Evolutionary conservation across 148 eudicot genomes (phyloP).

Genomic region (Polygonum maritimum): DNA sequence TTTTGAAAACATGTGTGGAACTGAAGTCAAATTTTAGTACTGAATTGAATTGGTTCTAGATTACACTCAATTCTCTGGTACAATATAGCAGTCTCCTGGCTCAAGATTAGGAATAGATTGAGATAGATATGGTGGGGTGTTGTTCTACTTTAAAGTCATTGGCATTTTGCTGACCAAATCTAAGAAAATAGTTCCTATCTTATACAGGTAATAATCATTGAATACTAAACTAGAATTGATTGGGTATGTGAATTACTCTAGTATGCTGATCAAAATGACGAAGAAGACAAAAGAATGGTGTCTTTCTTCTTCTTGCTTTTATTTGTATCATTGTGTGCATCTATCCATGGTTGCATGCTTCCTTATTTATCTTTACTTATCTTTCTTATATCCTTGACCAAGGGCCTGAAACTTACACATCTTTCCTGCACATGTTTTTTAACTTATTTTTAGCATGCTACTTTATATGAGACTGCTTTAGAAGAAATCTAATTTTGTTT

Average conservation of each 20-base stretch:
- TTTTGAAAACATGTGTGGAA: neutral
- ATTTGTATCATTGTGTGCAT: neutral
- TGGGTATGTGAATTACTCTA: neutral
- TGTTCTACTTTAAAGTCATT: neutral
- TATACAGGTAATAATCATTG: neutral
- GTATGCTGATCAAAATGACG: neutral
- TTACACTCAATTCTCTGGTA: neutral
- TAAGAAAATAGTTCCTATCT: neutral
- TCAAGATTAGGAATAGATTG: neutral
- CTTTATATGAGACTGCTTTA: neutral
- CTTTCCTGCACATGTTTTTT: neutral
- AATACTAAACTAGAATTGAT: neutral
- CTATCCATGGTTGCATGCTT: neutral
- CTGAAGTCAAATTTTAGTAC: neutral
- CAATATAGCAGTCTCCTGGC: neutral
- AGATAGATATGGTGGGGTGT: neutral
- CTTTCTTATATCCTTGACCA: neutral
- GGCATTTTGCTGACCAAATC: neutral
- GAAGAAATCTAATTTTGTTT: neutral
- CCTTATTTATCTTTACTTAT: neutral
- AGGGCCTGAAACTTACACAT: neutral
- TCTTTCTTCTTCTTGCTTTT: neutral
- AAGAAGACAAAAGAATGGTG: neutral
- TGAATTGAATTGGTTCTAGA: neutral
- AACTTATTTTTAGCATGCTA: neutral